phyloP scores from a whole-genome alignment of 2,329 filamentous ascomycete genomes.

The Xylaria arbuscula region DNA sequence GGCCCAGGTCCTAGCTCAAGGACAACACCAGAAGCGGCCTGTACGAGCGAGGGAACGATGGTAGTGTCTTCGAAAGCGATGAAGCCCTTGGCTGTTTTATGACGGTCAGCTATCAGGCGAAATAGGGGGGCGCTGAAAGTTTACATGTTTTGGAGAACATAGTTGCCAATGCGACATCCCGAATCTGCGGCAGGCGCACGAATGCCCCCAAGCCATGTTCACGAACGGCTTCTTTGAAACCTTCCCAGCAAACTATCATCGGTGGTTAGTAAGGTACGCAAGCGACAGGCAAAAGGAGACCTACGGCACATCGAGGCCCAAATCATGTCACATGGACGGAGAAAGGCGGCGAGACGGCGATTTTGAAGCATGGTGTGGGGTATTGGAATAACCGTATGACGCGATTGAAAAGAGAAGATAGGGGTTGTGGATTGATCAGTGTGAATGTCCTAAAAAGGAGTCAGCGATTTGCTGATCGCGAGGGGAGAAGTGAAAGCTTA shows the following conservation, averaged over 20 bases:
- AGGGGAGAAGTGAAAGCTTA: no score
- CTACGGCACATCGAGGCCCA: constrained; percentile 2
- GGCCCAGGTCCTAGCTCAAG: constrained; percentile 59
- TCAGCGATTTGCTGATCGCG: no score
- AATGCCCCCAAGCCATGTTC: constrained; percentile 16
- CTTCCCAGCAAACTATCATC: constrained; percentile 26
- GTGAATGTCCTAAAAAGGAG: no score
- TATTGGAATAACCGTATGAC: no score
- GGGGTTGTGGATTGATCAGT: no score
- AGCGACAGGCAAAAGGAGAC: neutral
- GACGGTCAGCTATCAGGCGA: constrained; percentile 2
- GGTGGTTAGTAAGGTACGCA: neutral
- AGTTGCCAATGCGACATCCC: constrained; percentile 23
- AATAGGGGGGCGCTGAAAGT: neutral
- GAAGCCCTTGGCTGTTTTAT: constrained; percentile 17
- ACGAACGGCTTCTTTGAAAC: constrained; percentile 19
- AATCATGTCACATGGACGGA: constrained; percentile 16
- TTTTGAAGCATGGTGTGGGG: no score
- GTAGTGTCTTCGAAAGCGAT: constrained; percentile 49
- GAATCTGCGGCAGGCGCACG: constrained; percentile 9
- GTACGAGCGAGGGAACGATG: constrained; percentile 48
- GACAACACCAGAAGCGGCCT: constrained; percentile 49
- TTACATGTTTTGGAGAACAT: constrained; percentile 25
- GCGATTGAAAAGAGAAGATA: no score
- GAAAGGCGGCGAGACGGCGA: constrained; percentile 4